phyloP scores from a whole-genome alignment of 163 green algal species.

The Prototheca wickerhamii region DNA sequence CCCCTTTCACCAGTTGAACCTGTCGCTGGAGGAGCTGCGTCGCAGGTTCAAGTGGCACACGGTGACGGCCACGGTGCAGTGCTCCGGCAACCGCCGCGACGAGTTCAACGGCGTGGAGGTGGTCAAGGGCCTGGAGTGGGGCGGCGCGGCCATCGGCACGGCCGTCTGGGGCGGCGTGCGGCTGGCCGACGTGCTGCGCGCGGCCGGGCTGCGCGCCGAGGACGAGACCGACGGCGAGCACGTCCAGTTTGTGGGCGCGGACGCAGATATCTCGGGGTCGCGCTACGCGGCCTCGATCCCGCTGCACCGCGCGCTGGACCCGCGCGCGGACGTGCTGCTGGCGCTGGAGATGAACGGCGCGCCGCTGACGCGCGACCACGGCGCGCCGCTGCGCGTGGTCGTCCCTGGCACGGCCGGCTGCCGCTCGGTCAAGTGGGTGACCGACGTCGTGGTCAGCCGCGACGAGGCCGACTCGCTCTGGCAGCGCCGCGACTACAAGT shows the following conservation, averaged over 20 bases:
- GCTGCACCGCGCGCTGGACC: constrained; percentile 44
- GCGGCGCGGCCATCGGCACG: constrained; percentile 65
- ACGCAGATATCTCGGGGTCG: constrained; percentile 43
- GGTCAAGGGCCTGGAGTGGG: constrained; percentile 70
- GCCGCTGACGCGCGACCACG: constrained; percentile 67
- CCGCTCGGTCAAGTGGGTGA: constrained; percentile 76
- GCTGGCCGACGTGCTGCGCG: constrained; percentile 67
- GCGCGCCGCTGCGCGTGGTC: constrained; percentile 65
- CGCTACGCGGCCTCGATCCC: constrained; percentile 68
- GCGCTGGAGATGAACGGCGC: constrained; percentile 88
- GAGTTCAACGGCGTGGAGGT: constrained; percentile 51
- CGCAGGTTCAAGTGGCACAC: constrained; percentile 63
- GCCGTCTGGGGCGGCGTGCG: constrained; percentile 29
- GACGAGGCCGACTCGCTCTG: constrained; percentile 63
- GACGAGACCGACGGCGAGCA: constrained; percentile 5
- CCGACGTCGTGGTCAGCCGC: constrained; percentile 43
- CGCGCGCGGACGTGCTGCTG: constrained; percentile 64
- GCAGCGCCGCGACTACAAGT: constrained; percentile 83
- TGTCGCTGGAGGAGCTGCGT: constrained; percentile 65
- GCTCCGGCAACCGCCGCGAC: constrained; percentile 61
- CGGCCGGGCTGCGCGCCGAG: constrained; percentile 36
- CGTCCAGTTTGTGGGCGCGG: constrained; percentile 30
- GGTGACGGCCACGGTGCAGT: constrained; percentile 69
- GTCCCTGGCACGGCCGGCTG: constrained; percentile 67
- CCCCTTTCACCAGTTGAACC: constrained; percentile 18